Evolutionary conservation across 1,139 yeast genomes (phyloP).

Genomic region (Candida sp.): DNA sequence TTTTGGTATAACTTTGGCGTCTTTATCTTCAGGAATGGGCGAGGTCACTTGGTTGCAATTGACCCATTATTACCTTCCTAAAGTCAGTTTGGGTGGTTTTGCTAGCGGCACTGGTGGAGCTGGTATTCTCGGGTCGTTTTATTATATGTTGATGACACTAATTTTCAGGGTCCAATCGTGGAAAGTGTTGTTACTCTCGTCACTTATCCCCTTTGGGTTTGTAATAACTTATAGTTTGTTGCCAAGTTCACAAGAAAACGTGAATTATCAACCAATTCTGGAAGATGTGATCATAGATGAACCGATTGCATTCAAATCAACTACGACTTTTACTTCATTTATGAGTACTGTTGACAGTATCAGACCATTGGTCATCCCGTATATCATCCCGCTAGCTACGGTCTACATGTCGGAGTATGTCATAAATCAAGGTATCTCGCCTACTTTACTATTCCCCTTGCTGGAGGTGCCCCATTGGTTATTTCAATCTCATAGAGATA

Average conservation of each 20-base stretch:
- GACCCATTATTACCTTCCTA: constrained; percentile 63
- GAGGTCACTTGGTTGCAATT: constrained; percentile 85
- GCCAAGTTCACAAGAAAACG: constrained; percentile 9
- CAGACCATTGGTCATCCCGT: constrained; percentile 57
- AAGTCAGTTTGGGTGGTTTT: constrained; percentile 72
- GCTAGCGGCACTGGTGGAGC: constrained; percentile 97
- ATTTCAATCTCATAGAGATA: constrained; percentile 71
- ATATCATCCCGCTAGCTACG: constrained; percentile 76
- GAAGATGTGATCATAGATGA: constrained; percentile 4
- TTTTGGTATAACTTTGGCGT: constrained; percentile 77
- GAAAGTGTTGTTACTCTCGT: constrained; percentile 27
- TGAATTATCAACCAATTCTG: neutral
- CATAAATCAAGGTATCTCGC: constrained; percentile 89
- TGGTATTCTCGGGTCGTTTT: constrained; percentile 74
- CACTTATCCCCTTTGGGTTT: constrained; percentile 36
- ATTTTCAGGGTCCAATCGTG: constrained; percentile 28
- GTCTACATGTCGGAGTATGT: constrained; percentile 87
- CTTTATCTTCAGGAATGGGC: constrained; percentile 84
- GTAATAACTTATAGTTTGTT: constrained; percentile 31
- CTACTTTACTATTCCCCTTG: constrained; percentile 77
- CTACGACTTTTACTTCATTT: constrained; percentile 14
- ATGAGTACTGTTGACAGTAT: constrained; percentile 38
- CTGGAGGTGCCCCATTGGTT: constrained; percentile 57
- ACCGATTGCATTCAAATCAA: neutral
- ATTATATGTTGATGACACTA: constrained; percentile 40